Evolutionary conservation across 805 yeast genomes (phyloP), one percentile per base, ranked within the genome.

Genomic region (Candida methanosorbosa): DNA sequence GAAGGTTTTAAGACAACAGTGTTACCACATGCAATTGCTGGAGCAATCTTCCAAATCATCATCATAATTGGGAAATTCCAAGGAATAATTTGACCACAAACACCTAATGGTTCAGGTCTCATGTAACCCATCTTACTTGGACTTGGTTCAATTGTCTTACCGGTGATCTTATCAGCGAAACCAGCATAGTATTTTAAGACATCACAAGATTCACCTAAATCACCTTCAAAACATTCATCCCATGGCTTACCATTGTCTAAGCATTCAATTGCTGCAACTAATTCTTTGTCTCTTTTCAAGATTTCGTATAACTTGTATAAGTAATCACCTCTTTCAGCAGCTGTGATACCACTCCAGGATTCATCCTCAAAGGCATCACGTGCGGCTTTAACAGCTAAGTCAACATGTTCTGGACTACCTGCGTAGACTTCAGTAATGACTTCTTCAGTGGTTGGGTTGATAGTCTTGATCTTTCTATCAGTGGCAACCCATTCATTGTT

Each of bases 1-100:
- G 88, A 83, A 26, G 86, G 75, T 56, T 81, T 81, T 56, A 81
- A 61, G 28, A 81, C 76, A 44, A 76, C 67, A 31, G 82, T 74
- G 63, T 80, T 78, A 57, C 86, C 86, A 43, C 85, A 75, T 30
- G 81, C 81, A 45, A 80, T 60, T 36, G 83, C 84, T 15, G 90
- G 87, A 42, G 32, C 85, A 39, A 81, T 64, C 54, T 81, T 81
- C 90, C 90, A 81, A 20, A 81, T 59, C 54, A 77, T 66, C 83
- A 81, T 80, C 68, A 78, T 70, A 46, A 81, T 62, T 41, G 90
- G 90, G 70, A 79, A 81, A 57, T 81, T 81, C 88, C 88, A 81
- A 48, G 90, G 88, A 44, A 81, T 78, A 45, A 81, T 79, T 56
- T 78, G 83, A 33, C 85, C 92, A 61, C 85, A 79, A 18, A 80